Evolutionary conservation across 2,329 filamentous ascomycete genomes (phyloP).

Genomic region (Scytalidium sp.): DNA sequence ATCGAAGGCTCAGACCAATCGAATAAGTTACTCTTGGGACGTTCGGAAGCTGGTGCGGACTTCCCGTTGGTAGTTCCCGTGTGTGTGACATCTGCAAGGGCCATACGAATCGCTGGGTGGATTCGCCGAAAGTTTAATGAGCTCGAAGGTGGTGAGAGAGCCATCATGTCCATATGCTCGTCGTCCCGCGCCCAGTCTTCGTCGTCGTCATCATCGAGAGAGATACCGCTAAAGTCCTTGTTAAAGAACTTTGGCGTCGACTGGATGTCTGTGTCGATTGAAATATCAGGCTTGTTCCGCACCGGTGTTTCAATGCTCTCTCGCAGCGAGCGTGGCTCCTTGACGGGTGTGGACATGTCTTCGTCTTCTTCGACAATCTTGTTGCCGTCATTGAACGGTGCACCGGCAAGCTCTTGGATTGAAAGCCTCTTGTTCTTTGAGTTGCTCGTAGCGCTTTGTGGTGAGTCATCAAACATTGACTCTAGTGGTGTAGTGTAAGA

Average conservation of each 20-base stretch:
- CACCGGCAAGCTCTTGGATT: constrained; percentile 30
- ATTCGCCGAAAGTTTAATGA: constrained; percentile 52
- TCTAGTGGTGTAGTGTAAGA: constrained; percentile 70
- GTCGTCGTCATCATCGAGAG: constrained; percentile 60
- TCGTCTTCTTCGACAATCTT: constrained; percentile 65
- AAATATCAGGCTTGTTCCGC: constrained; percentile 11
- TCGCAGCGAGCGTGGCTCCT: constrained; percentile 14
- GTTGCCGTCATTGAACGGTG: constrained; percentile 50
- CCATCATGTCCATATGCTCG: constrained; percentile 51
- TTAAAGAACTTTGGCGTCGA: constrained; percentile 28
- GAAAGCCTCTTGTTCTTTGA: constrained; percentile 25
- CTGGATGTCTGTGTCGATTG: constrained; percentile 16
- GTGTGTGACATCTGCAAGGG: constrained; percentile 51
- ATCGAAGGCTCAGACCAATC: constrained; percentile 71
- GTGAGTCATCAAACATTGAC: constrained; percentile 79
- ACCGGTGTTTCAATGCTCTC: constrained; percentile 16
- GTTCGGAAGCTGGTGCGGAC: constrained; percentile 35
- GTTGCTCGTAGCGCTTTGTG: constrained; percentile 53
- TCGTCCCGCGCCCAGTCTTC: constrained; percentile 60
- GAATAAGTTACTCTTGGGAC: constrained; percentile 67
- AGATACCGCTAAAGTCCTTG: constrained; percentile 46
- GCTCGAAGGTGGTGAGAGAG: constrained; percentile 53
- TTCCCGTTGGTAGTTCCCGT: constrained; percentile 36
- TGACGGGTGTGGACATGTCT: constrained; percentile 45
- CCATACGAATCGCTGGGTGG: constrained; percentile 51